These are phyloP conservation scores for Spergularia azorica DNA, from an alignment of 179 eudicot species.

Conservation along the genomic window DNA sequence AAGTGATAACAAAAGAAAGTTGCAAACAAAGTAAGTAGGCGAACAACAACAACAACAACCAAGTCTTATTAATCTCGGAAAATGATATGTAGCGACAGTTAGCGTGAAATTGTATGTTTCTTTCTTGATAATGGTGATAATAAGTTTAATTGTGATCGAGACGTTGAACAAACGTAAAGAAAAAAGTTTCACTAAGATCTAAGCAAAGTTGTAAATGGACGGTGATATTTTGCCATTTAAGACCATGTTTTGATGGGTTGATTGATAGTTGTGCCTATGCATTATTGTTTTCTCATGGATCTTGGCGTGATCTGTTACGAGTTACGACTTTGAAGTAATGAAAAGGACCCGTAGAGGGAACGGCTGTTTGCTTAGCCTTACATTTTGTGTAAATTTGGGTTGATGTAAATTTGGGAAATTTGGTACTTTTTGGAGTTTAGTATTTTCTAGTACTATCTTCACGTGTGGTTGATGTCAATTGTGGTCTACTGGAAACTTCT, in stretches of 20 bases:
- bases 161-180: background rate
- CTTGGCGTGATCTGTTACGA: no score
- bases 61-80: no score
- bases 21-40: no score
- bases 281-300: no score
- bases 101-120: no score
- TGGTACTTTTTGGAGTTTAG: background rate
- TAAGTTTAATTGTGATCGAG: no score
- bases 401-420: background rate
- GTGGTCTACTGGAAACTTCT: constrained; percentile 2
- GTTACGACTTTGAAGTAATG: background rate
- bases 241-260: background rate
- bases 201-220: background rate
- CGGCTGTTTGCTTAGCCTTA: constrained; percentile 19
- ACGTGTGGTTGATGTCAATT: constrained; percentile 1
- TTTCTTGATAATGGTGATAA: no score
- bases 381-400: background rate
- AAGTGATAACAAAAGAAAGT: no score
- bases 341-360: constrained; percentile 20
- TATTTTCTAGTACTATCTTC: background rate
- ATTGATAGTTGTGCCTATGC: background rate
- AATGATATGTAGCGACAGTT: no score
- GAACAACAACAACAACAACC: no score
- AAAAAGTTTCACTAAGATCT: background rate
- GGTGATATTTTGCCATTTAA: background rate